These are phyloP conservation scores for Phytophthora uliginosa DNA, from an alignment of 352 stramenopile species.

Conservation along the genomic window DNA sequence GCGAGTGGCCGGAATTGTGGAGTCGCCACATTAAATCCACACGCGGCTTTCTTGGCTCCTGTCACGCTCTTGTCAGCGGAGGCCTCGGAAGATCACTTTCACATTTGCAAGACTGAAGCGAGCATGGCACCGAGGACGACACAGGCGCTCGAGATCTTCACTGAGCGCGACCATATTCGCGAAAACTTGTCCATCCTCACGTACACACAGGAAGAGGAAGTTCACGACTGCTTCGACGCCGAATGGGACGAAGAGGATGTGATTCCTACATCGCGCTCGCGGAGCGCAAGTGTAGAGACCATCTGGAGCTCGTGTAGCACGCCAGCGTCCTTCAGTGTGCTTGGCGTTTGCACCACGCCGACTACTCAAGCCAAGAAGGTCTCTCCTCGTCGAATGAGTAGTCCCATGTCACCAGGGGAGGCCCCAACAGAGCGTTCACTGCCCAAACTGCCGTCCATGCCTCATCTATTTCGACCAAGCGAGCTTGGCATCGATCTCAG, in stretches of 20 bases:
- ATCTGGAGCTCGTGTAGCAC: conserved; percentile 19
- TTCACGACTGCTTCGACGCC: conserved; percentile 25
- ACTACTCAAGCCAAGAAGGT: conserved; percentile 9
- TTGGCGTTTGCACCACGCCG: conserved; percentile 21
- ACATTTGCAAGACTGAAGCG: conserved; percentile 14
- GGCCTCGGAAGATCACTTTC: conserved; percentile 24
- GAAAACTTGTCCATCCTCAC: conserved; percentile 35
- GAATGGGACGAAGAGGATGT: conserved; percentile 27
- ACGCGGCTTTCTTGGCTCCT: conserved; percentile 20
- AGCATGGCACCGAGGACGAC: conserved; percentile 19
- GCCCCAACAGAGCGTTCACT: not conserved
- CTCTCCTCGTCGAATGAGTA: conserved; percentile 16
- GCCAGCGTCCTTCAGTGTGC: conserved; percentile 19
- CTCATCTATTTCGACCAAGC: conserved; percentile 28
- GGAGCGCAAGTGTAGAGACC: conserved; percentile 15
- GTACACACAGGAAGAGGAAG: conserved; percentile 34
- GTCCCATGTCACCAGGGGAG: conserved; percentile 8
- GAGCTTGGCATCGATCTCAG: conserved; percentile 27
- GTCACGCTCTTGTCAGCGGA: conserved; percentile 6
- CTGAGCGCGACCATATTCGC: conserved; percentile 21
- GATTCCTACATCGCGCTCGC: not conserved
- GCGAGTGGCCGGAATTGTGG: conserved; percentile 21
- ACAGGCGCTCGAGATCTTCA: conserved; percentile 31
- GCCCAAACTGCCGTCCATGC: conserved; percentile 2
- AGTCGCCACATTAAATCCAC: conserved; percentile 20